Evolutionary conservation across 1,139 yeast species (phyloP), one percentile per base, ranked within the genome.

Genomic region (Casaregolazyma lundiana): DNA sequence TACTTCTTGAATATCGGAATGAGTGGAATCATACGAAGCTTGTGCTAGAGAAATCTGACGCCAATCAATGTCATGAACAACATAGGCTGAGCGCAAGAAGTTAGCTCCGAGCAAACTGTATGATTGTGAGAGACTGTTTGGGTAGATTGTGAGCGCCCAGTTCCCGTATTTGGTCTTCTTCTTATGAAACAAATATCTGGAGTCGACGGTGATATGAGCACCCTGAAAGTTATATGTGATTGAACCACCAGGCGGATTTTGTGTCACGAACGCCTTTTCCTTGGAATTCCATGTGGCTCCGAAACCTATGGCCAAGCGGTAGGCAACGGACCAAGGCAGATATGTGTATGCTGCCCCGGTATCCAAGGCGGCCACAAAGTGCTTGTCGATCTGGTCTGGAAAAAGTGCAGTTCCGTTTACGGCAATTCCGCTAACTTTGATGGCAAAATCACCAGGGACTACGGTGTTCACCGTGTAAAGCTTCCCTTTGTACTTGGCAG

Each of bases 31-130:
- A 38, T 43, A 49, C 11, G 49, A 38, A 8, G 54, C 51, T 41
- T 51, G 58, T 5, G 57, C 59, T 11, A 55, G 18, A 3, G 54
- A 51, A 5, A 55, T 45, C 42, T 55, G 48, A n/a, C 48, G 34
- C 39, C 46, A 45, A 18, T 53, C 55, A 38, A 84, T 67, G 62
- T 88, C 89, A 56, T 77, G 87, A 35, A 87, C 95, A 44, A 81
- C 77, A 62, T 88, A 88, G 7, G 86, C 89, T 45, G 77, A 71
- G 50, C 87, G 73, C 57, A 89, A 68, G 64, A 88, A 80, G 22
- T 80, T 75, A 63, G 84, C 95, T 36, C 96, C 96, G n/a, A 87
- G 62, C n/a, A 54, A 50, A 41, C 13, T 9, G n/a, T 2, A 6
- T 22, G 3, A 3, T 7, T 38, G 13, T 13, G n/a, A 13, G 6